These are phyloP conservation scores for Crithidia fasciculata DNA, from an alignment of 208 protist species.

Conservation along the genomic window DNA sequence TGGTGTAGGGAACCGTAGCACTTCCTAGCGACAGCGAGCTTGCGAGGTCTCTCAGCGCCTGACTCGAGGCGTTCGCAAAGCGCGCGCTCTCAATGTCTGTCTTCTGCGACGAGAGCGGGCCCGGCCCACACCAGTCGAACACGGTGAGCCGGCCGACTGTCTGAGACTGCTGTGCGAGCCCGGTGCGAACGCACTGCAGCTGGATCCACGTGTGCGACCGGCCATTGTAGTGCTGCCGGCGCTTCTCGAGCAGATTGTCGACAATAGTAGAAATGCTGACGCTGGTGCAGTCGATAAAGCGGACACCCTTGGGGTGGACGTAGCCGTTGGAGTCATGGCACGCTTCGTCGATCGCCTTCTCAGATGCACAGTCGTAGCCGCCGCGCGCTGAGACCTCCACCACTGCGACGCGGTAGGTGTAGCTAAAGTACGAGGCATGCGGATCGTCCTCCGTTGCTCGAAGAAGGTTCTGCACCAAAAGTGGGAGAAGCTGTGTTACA, in stretches of 20 bases:
- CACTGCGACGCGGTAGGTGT: constrained; percentile 41
- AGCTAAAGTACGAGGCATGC: constrained; percentile 23
- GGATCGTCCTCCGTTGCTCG: background rate
- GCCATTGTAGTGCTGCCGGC: constrained; percentile 36
- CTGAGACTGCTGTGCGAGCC: constrained; percentile 36
- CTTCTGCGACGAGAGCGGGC: constrained; percentile 34
- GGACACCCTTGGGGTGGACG: constrained; percentile 28
- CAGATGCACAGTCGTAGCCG: constrained; percentile 38
- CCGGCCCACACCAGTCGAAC: constrained; percentile 49
- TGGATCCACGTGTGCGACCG: constrained; percentile 64
- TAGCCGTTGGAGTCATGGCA: constrained; percentile 39
- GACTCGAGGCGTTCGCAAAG: constrained; percentile 49
- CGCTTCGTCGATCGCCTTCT: constrained; percentile 18
- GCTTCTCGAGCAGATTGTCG: constrained; percentile 28
- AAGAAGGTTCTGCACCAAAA: constrained; percentile 35
- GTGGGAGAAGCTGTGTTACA: constrained; percentile 38
- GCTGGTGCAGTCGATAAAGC: constrained; percentile 41
- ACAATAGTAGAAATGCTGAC: constrained; percentile 31
- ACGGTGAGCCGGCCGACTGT: constrained; percentile 48
- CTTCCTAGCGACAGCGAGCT: constrained; percentile 17
- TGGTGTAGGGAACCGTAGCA: constrained; percentile 36
- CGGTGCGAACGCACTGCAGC: constrained; percentile 47
- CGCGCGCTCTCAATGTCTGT: constrained; percentile 52
- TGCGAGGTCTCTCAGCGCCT: constrained; percentile 29
- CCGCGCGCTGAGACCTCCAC: constrained; percentile 41